Evolutionary conservation across 208 protist species (phyloP), one percentile per base, ranked within the genome.

Genomic region (Eutreptiella sp.): DNA sequence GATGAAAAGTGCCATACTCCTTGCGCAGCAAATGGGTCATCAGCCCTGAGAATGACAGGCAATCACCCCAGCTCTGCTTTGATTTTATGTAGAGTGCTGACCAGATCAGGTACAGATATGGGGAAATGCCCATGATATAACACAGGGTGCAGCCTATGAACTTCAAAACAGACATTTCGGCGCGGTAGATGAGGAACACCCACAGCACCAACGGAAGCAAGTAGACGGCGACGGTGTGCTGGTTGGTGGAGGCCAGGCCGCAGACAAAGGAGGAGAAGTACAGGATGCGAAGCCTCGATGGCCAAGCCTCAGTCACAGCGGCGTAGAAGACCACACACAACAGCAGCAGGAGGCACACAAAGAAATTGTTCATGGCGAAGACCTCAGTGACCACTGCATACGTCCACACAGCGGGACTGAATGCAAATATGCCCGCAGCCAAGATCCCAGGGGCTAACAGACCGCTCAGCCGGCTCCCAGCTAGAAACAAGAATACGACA

Each of bases 311-410:
- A 21, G 11, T 11, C 7, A 42, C n/a, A 7, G 11, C 47, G 48
- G 9, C 5, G 5, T 21, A 42, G 35, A 66, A 66, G 16, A 29
- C 11, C 4, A 66, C 27, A 9, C 35, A 21, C 1, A 76, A 9
- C 5, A 59, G 42, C 21, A 79, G 33, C 4, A 79, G 34, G 4
- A 64, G 4, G 11, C 60, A 28, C 16, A 55, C 36, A 60, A 81
- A 73, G 27, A 80, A 46, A 35, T 80, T 79, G 29, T 79, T 80
- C 4, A 79, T 7, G 27, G 73, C 55, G 59, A 79, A 79, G 19
- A 79, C 73, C 32, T 79, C 73, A 7, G 70, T 52, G n/a, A 42
- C 31, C 31, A 79, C 48, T n/a, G 63, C 42, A 58, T 79, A 79
- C 36, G 42, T 50, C 72, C 72, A 77, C 31, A 77, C 75, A 7